phyloP scores from a whole-genome alignment of 1,284 basidiomycete genomes.

The Mycosarcoma mackinlayi region DNA sequence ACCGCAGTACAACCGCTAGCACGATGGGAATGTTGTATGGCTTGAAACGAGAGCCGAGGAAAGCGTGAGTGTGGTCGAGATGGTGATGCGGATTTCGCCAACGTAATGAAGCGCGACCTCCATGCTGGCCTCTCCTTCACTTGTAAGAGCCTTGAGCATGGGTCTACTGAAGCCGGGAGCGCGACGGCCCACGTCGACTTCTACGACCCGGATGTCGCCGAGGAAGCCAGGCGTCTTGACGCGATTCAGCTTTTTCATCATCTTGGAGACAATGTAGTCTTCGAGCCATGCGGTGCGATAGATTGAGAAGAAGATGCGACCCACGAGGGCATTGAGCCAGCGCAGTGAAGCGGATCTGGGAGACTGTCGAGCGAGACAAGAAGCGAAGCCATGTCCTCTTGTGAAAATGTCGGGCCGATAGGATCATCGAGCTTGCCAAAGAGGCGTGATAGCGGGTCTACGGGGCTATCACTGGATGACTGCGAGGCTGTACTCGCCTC shows the following conservation, averaged over 20 bases:
- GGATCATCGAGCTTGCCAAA: conserved; percentile 50
- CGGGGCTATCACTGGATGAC: conserved; percentile 17
- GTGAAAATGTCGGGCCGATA: conserved; percentile 76
- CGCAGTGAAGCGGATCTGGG: conserved; percentile 93
- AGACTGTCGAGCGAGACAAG: conserved; percentile 87
- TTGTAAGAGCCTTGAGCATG: conserved; percentile 94
- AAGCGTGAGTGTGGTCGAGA: conserved; percentile 87
- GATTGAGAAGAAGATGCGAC: conserved; percentile 89
- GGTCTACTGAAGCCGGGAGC: conserved; percentile 79
- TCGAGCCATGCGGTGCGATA: conserved; percentile 86
- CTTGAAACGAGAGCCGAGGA: conserved; percentile 79
- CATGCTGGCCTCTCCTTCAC: conserved; percentile 88
- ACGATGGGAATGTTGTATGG: conserved; percentile 89
- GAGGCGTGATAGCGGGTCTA: conserved; percentile 9
- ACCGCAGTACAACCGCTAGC: conserved; percentile 83
- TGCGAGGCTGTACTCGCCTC: conserved; percentile 56
- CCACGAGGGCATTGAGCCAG: conserved; percentile 94
- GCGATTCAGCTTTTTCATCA: conserved; percentile 93
- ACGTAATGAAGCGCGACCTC: conserved; percentile 86
- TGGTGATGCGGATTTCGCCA: conserved; percentile 86
- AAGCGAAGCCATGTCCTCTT: conserved; percentile 83
- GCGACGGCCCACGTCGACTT: conserved; percentile 86
- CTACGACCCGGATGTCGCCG: conserved; percentile 83
- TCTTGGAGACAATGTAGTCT: conserved; percentile 81
- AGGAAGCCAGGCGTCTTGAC: conserved; percentile 89